phyloP scores from a whole-genome alignment of 1,139 yeast genomes.

The Suhomyces bokatorum region DNA sequence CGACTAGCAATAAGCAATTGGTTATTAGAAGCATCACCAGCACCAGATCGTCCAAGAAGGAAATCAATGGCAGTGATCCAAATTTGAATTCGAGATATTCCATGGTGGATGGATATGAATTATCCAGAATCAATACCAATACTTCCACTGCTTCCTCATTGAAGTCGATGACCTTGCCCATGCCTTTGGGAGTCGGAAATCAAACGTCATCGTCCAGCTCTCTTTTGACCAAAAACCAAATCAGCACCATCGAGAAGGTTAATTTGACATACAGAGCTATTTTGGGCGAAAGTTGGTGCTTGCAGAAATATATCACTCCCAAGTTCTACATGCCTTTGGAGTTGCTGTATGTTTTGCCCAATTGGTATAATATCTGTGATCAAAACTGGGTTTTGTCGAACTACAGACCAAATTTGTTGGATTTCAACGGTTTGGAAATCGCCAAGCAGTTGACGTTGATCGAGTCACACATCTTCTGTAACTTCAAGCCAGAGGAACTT shows the following conservation, averaged over 20 bases:
- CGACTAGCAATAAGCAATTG: conserved; percentile 32
- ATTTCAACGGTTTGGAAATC: conserved; percentile 74
- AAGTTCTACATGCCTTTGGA: conserved; percentile 32
- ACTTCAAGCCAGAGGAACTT: conserved; percentile 70
- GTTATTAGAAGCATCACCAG: conserved; percentile 48
- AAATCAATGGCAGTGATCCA: conserved; percentile 19
- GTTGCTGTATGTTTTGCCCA: conserved; percentile 30
- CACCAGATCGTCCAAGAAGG: conserved; percentile 29
- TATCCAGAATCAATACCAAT: conserved; percentile 48
- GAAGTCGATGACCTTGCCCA: conserved; percentile 41
- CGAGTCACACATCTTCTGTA: conserved; percentile 70
- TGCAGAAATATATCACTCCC: conserved; percentile 28
- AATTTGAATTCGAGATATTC: conserved; percentile 38
- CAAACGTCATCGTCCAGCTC: conserved; percentile 42
- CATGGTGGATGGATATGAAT: conserved; percentile 53
- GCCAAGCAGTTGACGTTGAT: conserved; percentile 84
- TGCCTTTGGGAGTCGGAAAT: conserved; percentile 46
- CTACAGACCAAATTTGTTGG: conserved; percentile 56
- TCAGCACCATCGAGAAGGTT: conserved; percentile 45
- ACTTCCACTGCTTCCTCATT: conserved; percentile 41
- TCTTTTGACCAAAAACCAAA: conserved; percentile 40
- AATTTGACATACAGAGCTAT: conserved; percentile 51
- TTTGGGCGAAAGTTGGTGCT: conserved; percentile 53
- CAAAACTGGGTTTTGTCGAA: conserved; percentile 50
- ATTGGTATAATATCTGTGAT: conserved; percentile 43